A percentile compares a stretch with the other conserved stretches of the same genome.
Evolutionary conservation across 495 filamentous ascomycete genomes (phyloP).

Genomic region (Collariella sp.): DNA sequence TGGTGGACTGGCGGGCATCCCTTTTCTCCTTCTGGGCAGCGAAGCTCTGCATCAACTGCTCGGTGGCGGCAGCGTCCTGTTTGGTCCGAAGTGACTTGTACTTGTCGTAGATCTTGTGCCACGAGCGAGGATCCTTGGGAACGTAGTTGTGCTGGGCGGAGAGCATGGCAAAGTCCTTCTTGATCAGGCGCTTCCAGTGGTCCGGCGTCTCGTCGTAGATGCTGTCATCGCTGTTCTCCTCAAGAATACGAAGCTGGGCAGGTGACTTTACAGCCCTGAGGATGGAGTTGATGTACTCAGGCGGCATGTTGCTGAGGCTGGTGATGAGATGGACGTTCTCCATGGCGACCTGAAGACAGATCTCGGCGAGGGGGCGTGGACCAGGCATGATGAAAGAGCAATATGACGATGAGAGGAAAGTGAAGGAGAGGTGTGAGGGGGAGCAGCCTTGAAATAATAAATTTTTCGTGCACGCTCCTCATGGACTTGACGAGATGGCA

Average conservation of each 20-base stretch:
- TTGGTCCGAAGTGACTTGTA: slow-evolving; percentile 38
- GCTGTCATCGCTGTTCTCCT: slow-evolving; percentile 25
- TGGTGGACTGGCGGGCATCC: slow-evolving; percentile 20
- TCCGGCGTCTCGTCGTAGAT: slow-evolving; percentile 25
- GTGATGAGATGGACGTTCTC: slow-evolving; percentile 19
- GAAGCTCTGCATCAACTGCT: slow-evolving; percentile 28
- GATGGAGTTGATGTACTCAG: slow-evolving; percentile 10
- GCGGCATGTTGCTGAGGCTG: slow-evolving; percentile 11
- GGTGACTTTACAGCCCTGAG: slow-evolving; percentile 27
- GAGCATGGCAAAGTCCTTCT: slow-evolving; percentile 24
- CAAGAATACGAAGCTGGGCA: slow-evolving; percentile 29
- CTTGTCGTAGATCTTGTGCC: slow-evolving; percentile 31
- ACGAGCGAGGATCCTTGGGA: slow-evolving; percentile 27
- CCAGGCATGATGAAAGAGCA: background rate
- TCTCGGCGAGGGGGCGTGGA: slow-evolving; percentile 29
- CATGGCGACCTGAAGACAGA: slow-evolving; percentile 24
- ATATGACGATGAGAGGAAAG: too few species aligned
- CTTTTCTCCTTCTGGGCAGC: slow-evolving; percentile 25
- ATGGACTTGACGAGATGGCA: too few species aligned
- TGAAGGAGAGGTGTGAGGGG: too few species aligned
- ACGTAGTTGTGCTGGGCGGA: slow-evolving; percentile 17
- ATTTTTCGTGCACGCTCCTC: too few species aligned
- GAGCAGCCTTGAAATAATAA: background rate
- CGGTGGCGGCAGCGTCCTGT: slow-evolving; percentile 42
- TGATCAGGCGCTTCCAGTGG: slow-evolving; percentile 36